Base-by-base conservation (phyloP, 352 stramenopile genomes). In the Phytophthora melonis region DNA sequence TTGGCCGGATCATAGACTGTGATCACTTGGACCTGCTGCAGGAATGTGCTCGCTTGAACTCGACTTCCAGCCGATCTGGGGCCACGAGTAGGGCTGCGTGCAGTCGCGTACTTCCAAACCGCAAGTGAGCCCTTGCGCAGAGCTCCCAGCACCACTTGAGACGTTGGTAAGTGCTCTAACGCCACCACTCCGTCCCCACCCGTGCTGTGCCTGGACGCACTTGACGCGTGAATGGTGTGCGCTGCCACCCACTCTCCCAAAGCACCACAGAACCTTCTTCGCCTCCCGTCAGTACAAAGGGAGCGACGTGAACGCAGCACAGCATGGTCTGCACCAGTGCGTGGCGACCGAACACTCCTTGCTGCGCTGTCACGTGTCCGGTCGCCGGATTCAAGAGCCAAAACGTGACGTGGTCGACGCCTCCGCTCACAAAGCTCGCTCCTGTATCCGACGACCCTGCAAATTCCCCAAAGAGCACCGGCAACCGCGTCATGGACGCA, bases 361-460 rank as follows among this genome's bases (percentile, higher is more conserved):
- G 79, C 30, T 93, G 84, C n/a, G 72, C 78, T 23, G 64, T 68
- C 0, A 92, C 53, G 30, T 90, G 82, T 6, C 84, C 73, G 13
- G 80, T 88, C 4, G 84, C 77, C 7, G 75, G 66, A 19, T 87
- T 80, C 3, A 93, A 68, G 16, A 61, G 77, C 86, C 86, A 94
- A 49, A 94, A 92, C 2, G 69, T 90, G 9, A 91, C 66, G 52
- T 94, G 87, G 43, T 92, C 76, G 18, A 94, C 61, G n/a, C 87
- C 86, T n/a, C 84, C 86, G 23, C 71, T 89, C 21, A 94, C 81
- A 62, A 94, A 92, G 1, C 52, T 39, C 19, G 80, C 72, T 13
- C 16, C 63, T 8, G 11, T 41, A 36, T 65, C 56, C 14, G 57
- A 70, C 16, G 34, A 58, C 9, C 56, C 63, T 2, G 41, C 56